Base-by-base conservation (phyloP, 2,329 filamentous ascomycete genomes). In the Chaetoscypha palmicola region DNA sequence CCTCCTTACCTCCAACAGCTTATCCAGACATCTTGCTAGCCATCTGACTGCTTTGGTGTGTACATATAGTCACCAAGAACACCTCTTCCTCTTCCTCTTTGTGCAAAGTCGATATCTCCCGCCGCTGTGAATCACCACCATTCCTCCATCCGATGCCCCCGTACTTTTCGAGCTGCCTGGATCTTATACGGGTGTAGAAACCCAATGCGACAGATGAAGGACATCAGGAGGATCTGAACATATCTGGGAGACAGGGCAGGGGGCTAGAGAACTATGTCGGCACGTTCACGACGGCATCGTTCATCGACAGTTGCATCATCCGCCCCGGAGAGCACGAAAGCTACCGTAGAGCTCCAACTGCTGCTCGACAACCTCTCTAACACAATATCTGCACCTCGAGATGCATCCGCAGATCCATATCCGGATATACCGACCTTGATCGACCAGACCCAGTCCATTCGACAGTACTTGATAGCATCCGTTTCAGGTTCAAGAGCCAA, bases 241-340 rank as follows among this genome's bases (percentile, higher is more conserved):
- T 22, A 43, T 43, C 32, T 48, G 40, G 54, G 56, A 57, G 53
- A 54, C 54, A 44, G 58, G 57, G 56, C 55, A 52, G 55, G 56
- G 38, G 53, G 55, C 21, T 12, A 44, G 21, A 54, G 52, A 60
- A 72, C 59, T 59, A 77, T 78, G 70, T 68, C 74, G 49, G 62
- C 67, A 47, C 68, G 69, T 50, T 66, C 71, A 45, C 69, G 76
- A 60, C 73, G 79, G 48, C 79, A 79, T 58, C 76, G 79, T 53
- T 80, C 79, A 48, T 81, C 78, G 46, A 83, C 79, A 32, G 76
- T 77, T 47, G 69, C 76, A 48, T 82, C 79, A 33, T 69, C 66
- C 36, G 68, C 74, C 38, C 68, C 71, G 49, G 63, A 72, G 41
- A 73, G 68, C 42, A 76, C 78, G 51, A 79, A 82, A 64, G 74